Evolutionary conservation across 441 rosid species (phyloP), one percentile per base, ranked within the genome.

Genomic region (Omphalea diandra): DNA sequence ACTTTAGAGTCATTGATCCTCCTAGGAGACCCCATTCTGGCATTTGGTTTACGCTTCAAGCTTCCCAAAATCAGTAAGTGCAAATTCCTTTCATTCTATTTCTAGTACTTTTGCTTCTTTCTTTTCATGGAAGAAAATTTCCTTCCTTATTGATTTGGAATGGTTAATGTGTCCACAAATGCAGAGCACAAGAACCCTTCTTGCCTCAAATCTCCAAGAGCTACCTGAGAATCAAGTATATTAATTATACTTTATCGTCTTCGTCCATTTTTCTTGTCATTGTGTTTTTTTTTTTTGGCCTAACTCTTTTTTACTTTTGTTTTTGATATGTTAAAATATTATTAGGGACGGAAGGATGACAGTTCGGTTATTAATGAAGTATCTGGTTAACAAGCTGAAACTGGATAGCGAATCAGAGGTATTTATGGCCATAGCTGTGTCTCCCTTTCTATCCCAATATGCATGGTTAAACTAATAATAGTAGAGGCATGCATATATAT

Each of bases 391-490:
- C 84, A 95, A 93, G 87, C 90, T 95, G 86, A 85, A 84, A 79
- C 79, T 93, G 83, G 98, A 89, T 71, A 87, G 86, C 89, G 98
- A 92, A 88, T 86, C 97, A 75, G 93, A 95, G 99, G 99, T 94
- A 85, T 76, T 80, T 80, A 74, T 63, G 57, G 50, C 60, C 59
- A 41, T 68, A 20, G 58, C 49, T 69, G 31, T 68, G 57, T 72
- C 46, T 61, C 27, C 11, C 47, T 70, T 65, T 68, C 63, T 64
- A 31, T 65, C 68, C 1, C 63, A 62, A 59, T 76, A 35, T 47
- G 52, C 57, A 44, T 67, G 58, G 49, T 38, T n/a, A n/a, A n/a
- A n/a, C n/a, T n/a, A n/a, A n/a, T n/a, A n/a, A n/a, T n/a, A n/a
- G n/a, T n/a, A n/a, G n/a, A n/a, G n/a, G n/a, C n/a, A n/a, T n/a